These are phyloP conservation scores for Pyrus communis DNA, from an alignment of 306 rosid species.

Conservation along the genomic window DNA sequence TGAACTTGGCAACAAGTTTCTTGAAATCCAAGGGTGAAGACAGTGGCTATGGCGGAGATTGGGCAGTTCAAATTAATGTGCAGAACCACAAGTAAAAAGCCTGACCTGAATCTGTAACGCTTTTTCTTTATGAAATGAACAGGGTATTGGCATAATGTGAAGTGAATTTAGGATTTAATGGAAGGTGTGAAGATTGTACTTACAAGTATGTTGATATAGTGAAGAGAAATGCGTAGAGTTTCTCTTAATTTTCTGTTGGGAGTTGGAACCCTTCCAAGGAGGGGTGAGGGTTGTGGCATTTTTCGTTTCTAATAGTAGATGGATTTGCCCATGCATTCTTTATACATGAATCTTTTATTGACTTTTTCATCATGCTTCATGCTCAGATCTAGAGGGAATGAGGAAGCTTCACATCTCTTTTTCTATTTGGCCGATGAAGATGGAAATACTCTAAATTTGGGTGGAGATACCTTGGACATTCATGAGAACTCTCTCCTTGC, in stretches of 20 bases:
- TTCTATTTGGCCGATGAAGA: slow-evolving; percentile 95
- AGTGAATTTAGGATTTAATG: neutral
- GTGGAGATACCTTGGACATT: slow-evolving; percentile 38
- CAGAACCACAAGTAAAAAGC: slow-evolving; percentile 46
- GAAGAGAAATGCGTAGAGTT: neutral
- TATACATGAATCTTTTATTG: neutral
- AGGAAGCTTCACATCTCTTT: slow-evolving; percentile 58
- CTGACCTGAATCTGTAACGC: slow-evolving; percentile 2
- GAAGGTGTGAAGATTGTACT: neutral
- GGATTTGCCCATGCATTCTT: neutral
- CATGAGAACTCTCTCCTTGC: slow-evolving; percentile 56
- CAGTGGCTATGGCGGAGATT: slow-evolving; percentile 94
- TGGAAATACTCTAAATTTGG: slow-evolving; percentile 48
- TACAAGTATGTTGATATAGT: neutral
- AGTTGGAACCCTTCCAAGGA: neutral
- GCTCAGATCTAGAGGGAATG: slow-evolving; percentile 48
- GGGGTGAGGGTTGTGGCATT: neutral
- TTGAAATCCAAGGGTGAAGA: slow-evolving; percentile 68
- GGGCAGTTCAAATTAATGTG: slow-evolving; percentile 71
- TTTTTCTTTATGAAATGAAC: slow-evolving; percentile 1
- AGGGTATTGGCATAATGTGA: neutral
- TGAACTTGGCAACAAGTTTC: slow-evolving; percentile 66
- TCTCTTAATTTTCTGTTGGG: neutral
- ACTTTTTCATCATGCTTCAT: slow-evolving; percentile 25
- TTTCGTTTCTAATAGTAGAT: neutral